Conservation (phyloP, 2,329 filamentous ascomycete species). For the Trematosphaeria pertusa region DNA sequence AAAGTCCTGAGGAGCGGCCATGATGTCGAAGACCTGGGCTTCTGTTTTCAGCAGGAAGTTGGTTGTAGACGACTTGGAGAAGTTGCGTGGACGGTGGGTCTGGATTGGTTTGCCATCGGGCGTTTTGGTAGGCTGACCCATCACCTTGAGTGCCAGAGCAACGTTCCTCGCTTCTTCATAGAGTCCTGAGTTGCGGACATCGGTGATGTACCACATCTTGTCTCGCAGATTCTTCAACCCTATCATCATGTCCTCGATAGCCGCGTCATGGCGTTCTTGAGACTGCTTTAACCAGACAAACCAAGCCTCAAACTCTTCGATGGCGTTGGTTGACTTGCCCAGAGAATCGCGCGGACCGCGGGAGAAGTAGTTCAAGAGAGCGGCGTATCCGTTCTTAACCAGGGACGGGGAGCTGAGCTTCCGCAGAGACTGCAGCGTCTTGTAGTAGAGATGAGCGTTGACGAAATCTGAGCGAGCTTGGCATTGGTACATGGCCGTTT, state of each 20-base stretch:
- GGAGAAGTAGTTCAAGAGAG: conserved; percentile 76
- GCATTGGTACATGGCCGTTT: conserved; percentile 77
- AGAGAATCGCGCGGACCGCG: conserved; percentile 74
- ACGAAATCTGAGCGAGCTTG: conserved; percentile 83
- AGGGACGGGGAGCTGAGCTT: conserved; percentile 66
- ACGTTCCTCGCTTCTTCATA: conserved; percentile 90
- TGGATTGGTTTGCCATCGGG: conserved; percentile 49
- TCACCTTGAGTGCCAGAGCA: conserved; percentile 85
- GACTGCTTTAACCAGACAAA: conserved; percentile 84
- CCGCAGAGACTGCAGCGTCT: conserved; percentile 76
- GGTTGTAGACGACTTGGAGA: conserved; percentile 53
- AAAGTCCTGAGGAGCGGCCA: conserved; percentile 82
- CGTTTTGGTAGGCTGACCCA: conserved; percentile 68
- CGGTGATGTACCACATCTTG: conserved; percentile 99
- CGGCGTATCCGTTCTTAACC: conserved; percentile 72
- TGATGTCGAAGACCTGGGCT: conserved; percentile 83
- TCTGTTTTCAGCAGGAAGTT: conserved; percentile 80
- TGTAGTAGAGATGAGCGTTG: conserved; percentile 84
- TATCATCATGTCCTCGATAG: conserved; percentile 77
- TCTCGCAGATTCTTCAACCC: conserved; percentile 79
- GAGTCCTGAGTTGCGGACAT: conserved; percentile 86
- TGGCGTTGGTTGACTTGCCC: conserved; percentile 71
- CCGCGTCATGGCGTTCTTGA: conserved; percentile 76
- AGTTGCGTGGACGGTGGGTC: conserved; percentile 51
- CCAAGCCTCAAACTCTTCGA: conserved; percentile 82